Percentiles rank a stretch among this genome's conserved stretches.
phyloP scores from a whole-genome alignment of 2,329 filamentous ascomycete species.

The Cercospora canescens region DNA sequence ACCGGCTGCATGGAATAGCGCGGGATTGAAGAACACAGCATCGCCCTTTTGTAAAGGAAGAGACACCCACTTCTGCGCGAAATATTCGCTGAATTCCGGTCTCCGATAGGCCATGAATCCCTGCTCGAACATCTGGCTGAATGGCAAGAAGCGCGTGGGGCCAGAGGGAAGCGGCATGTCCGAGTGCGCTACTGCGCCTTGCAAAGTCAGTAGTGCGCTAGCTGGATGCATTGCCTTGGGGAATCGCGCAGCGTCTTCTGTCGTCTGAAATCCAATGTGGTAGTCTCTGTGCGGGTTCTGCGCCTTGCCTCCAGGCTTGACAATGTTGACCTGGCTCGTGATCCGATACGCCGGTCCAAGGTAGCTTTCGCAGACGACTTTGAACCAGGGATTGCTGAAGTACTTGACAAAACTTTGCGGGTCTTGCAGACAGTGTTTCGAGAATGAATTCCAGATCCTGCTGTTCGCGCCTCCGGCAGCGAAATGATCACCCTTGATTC shows the following conservation, averaged over 20 bases:
- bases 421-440: constrained; percentile 58
- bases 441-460: constrained; percentile 67
- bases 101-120: constrained; percentile 61
- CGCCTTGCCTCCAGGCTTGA: constrained; percentile 58
- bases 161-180: constrained; percentile 61
- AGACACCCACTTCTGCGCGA: constrained; percentile 54
- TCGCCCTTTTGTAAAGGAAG: constrained; percentile 58
- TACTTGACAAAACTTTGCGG: constrained; percentile 57
- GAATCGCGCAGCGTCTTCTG: constrained; percentile 47
- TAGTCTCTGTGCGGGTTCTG: constrained; percentile 64
- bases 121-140: constrained; percentile 57
- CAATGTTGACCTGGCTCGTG: constrained; percentile 64
- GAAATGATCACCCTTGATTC: constrained; percentile 60
- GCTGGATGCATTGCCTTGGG: constrained; percentile 56
- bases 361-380: constrained; percentile 55
- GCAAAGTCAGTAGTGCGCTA: constrained; percentile 60
- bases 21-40: constrained; percentile 65
- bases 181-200: constrained; percentile 63
- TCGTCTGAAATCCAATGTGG: constrained; percentile 63
- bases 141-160: constrained; percentile 62
- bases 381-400: constrained; percentile 62
- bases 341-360: constrained; percentile 61
- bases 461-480: constrained; percentile 57
- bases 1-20: constrained; percentile 63
- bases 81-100: constrained; percentile 55